Base-by-base conservation (phyloP, 768 basidiomycete species). In the Pholiota microspora region DNA sequence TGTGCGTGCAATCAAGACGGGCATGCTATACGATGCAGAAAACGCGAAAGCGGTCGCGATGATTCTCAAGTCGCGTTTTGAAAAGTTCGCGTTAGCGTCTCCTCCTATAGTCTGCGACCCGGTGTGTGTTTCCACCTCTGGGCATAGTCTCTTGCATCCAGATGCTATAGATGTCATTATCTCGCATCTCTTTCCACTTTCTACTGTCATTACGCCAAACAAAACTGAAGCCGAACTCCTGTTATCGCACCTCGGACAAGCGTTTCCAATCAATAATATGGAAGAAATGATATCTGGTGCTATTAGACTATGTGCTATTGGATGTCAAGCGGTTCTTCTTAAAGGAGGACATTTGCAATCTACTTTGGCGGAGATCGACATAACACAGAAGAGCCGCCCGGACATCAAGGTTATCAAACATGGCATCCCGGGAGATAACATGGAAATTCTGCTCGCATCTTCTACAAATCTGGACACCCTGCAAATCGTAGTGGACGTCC, bases 41-140 rank as follows among this genome's bases (percentile, higher is more conserved):
- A 83, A 76, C 42, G 81, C 82, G 21, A 70, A 65, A 9, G 73
- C 78, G 0, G 77, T 92, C 3, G 78, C 81, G 2, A 56, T 68
- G 1, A 72, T 80, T 9, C 76, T 94, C 38, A 77, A 68, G 38
- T 38, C 59, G 0, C 71, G 76, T 57, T 82, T 77, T 62, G 46
- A n/a, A 3, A 21, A 6, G 29, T 49, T 60, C 15, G 31, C 28
- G 4, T 57, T 63, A 9, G 55, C 55, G 8, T 58, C 69, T 25
- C 78, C 85, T 0, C 81, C 83, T 0, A 71, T 94, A 16, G 81
- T 96, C 24, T 83, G 91, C 56, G 94, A 98, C 65, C 94, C 94
- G 0, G 94, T 98, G 8, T 93, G 86, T 63, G 89, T 96, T 1
- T 92, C 92, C 2, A 96, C 94, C 0, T 92, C 91, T 0, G 93